Percentiles rank a stretch among this genome's conserved stretches.
Evolutionary conservation across 176 grass and related monocot species (phyloP).

Genomic region (Ananas comosus): DNA sequence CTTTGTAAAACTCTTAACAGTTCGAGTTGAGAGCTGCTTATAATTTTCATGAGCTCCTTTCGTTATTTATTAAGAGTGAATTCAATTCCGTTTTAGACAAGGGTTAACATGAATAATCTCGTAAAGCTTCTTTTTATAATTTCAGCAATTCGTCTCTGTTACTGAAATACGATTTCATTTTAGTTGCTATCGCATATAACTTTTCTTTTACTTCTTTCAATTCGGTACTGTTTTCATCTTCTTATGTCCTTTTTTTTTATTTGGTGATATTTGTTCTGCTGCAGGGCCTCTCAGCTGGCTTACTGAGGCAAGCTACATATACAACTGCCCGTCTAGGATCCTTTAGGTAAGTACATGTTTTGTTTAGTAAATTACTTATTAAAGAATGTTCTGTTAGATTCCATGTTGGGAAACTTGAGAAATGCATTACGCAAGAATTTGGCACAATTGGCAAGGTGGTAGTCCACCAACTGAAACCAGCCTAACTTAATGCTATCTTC

Average conservation of each 20-base stretch:
- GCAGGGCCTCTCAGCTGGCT: slow-evolving; percentile 91
- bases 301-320: slow-evolving; percentile 91
- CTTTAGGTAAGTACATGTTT: slow-evolving; percentile 53
- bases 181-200: no score
- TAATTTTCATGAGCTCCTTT: no score
- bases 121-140: slow-evolving; percentile 3
- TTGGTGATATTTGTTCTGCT: slow-evolving; percentile 17
- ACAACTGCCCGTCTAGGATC: slow-evolving; percentile 92
- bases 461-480: no score
- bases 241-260: slow-evolving; percentile 8
- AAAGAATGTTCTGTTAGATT: not conserved
- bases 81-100: no score
- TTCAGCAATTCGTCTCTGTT: slow-evolving; percentile 15
- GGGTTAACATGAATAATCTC: no score
- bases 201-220: no score
- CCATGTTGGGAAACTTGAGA: not conserved
- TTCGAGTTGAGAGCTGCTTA: no score
- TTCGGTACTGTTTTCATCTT: not conserved
- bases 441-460: no score
- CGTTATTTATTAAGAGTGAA: no score
- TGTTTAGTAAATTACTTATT: not conserved
- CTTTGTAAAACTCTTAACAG: no score
- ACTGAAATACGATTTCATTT: not conserved
- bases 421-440: not conserved
- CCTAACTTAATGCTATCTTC: no score